Evolutionary conservation across 768 basidiomycete species (phyloP).

Genomic region (Pleurotus ostreatus): DNA sequence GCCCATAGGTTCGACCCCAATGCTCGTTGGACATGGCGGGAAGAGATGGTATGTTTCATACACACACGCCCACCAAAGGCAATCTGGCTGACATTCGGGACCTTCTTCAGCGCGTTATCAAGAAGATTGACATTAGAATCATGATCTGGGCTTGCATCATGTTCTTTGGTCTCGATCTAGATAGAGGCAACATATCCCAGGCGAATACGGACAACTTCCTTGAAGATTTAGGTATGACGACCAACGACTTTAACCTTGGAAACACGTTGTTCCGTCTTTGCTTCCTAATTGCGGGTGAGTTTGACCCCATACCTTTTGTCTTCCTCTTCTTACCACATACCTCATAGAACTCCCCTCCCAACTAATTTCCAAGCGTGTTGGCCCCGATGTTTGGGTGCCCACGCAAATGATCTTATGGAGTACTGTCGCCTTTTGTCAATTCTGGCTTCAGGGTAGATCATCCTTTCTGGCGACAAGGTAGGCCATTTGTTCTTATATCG

Average conservation of each 20-base stretch:
- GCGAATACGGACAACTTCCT: conserved; percentile 71
- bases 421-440: conserved; percentile 51
- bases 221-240: conserved; percentile 54
- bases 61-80: background rate
- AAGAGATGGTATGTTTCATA: conserved; percentile 45
- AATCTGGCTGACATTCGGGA: background rate
- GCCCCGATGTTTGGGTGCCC: conserved; percentile 66
- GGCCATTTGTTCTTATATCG: background rate
- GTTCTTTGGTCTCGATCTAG: conserved; percentile 60
- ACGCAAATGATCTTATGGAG: conserved; percentile 60
- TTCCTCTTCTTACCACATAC: background rate
- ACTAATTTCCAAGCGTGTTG: conserved; percentile 61
- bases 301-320: background rate
- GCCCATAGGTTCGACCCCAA: conserved; percentile 58
- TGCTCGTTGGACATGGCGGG: conserved; percentile 70
- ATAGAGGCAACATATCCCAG: conserved; percentile 58
- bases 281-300: conserved; percentile 38
- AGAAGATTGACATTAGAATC: conserved; percentile 58
- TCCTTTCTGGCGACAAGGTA: conserved; percentile 55
- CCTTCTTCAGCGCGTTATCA: conserved; percentile 37
- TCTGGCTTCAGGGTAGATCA: conserved; percentile 48
- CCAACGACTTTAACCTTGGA: conserved; percentile 61
- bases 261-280: conserved; percentile 53
- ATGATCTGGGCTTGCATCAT: conserved; percentile 59
- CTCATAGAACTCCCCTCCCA: conserved; percentile 58